Percentiles rank a stretch among this genome's conserved stretches.
phyloP scores from a whole-genome alignment of 768 basidiomycete species.

The Phylloporus sp. region DNA sequence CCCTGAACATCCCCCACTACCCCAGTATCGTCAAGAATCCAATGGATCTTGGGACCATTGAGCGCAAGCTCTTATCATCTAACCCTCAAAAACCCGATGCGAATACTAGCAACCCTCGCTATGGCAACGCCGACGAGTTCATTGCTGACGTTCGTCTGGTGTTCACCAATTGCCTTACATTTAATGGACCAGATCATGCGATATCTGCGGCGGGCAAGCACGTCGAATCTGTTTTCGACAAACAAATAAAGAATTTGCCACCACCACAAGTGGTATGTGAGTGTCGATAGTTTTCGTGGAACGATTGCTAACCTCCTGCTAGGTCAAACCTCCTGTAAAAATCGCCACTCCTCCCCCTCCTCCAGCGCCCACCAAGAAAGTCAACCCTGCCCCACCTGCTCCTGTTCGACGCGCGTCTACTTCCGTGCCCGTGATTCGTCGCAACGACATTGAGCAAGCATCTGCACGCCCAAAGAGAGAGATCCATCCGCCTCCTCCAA shows the following conservation, averaged over 20 bases:
- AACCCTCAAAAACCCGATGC: slow-evolving; percentile 74
- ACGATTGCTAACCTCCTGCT: slow-evolving; percentile 13
- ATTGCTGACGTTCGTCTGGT: slow-evolving; percentile 80
- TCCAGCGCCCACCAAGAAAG: slow-evolving; percentile 30
- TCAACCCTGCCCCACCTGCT: slow-evolving; percentile 33
- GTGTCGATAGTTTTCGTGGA: slow-evolving; percentile 15
- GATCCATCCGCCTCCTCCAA: slow-evolving; percentile 92
- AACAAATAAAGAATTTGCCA: slow-evolving; percentile 81
- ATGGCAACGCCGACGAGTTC: slow-evolving; percentile 74
- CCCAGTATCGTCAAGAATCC: slow-evolving; percentile 79
- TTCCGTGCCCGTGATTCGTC: slow-evolving; percentile 77
- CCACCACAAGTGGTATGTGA: slow-evolving; percentile 64
- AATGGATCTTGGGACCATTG: slow-evolving; percentile 92
- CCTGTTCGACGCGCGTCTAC: slow-evolving; percentile 69
- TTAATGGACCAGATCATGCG: slow-evolving; percentile 90
- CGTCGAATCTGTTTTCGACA: slow-evolving; percentile 82
- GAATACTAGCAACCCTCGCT: slow-evolving; percentile 69
- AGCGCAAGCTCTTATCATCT: slow-evolving; percentile 76
- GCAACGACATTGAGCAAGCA: slow-evolving; percentile 55
- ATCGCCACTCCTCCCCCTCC: slow-evolving; percentile 36
- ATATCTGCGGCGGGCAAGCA: slow-evolving; percentile 77
- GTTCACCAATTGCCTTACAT: slow-evolving; percentile 81
- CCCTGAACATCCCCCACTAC: slow-evolving; percentile 84
- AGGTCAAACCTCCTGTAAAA: slow-evolving; percentile 45
- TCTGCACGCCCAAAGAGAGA: slow-evolving; percentile 91